Conservation (phyloP, 2,329 filamentous ascomycete genomes). For the Xylaria sp. region DNA sequence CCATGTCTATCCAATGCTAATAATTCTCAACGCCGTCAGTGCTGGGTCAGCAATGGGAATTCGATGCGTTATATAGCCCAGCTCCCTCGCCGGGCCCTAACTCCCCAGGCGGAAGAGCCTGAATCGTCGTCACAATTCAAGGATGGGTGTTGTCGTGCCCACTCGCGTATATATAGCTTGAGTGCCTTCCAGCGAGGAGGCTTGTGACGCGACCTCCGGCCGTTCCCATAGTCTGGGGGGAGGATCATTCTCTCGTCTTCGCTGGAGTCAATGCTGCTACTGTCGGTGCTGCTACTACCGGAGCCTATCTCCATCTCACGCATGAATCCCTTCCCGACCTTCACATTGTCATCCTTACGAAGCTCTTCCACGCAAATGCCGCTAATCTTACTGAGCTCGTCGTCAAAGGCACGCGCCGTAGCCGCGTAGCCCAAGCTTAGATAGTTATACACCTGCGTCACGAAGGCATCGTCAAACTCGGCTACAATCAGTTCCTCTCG, state of each 20-base stretch:
- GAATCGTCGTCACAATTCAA: slow-evolving; percentile 69
- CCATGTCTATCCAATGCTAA: slow-evolving; percentile 25
- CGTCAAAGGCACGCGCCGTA: slow-evolving; percentile 83
- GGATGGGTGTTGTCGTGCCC: slow-evolving; percentile 86
- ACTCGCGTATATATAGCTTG: slow-evolving; percentile 84
- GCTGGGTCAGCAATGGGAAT: slow-evolving; percentile 9
- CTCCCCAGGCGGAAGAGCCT: slow-evolving; percentile 73
- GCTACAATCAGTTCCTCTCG: slow-evolving; percentile 62
- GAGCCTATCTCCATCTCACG: slow-evolving; percentile 58
- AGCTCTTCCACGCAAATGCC: slow-evolving; percentile 75
- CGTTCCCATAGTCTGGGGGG: slow-evolving; percentile 53
- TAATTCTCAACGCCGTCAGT: slow-evolving; percentile 11
- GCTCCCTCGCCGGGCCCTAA: slow-evolving; percentile 72
- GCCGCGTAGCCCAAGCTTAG: slow-evolving; percentile 91
- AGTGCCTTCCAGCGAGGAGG: slow-evolving; percentile 82
- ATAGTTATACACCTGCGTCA: slow-evolving; percentile 98
- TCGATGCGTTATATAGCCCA: slow-evolving; percentile 69
- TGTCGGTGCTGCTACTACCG: slow-evolving; percentile 21
- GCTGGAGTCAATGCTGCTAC: slow-evolving; percentile 42
- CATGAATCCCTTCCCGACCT: slow-evolving; percentile 77
- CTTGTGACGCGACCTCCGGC: slow-evolving; percentile 58
- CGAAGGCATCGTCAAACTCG: slow-evolving; percentile 85
- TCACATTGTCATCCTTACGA: slow-evolving; percentile 70
- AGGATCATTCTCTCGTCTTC: slow-evolving; percentile 44
- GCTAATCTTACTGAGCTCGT: slow-evolving; percentile 85